Conservation (phyloP, 225 moss, liverwort and hornwort genomes). For the Marchantia polymorpha region DNA sequence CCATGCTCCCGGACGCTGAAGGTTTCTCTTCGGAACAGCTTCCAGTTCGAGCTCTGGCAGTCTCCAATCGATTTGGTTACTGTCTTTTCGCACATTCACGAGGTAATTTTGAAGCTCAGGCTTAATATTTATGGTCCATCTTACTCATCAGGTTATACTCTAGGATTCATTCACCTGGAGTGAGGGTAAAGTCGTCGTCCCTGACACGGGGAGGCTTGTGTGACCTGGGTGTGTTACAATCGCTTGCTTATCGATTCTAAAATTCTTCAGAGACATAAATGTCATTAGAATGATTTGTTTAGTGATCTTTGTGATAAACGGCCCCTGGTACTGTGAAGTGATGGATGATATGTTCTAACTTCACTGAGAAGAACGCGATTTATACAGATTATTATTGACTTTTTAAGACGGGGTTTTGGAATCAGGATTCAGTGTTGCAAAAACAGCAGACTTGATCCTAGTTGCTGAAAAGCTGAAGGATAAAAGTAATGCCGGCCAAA, state of each 20-base stretch:
- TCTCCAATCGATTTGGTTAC: constrained; percentile 83
- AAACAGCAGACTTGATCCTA: constrained; percentile 63
- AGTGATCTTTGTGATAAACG: not conserved
- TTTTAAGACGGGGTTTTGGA: not conserved
- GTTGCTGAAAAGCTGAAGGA: constrained; percentile 57
- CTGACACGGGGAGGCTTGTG: no score
- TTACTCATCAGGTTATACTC: not conserved
- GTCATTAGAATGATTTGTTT: no score
- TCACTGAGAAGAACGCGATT: not conserved
- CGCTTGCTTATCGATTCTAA: not conserved
- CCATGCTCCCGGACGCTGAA: constrained; percentile 42
- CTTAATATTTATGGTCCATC: not conserved
- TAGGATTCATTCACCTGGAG: not conserved
- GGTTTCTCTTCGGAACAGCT: constrained; percentile 37
- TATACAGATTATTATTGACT: not conserved
- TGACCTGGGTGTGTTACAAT: no score
- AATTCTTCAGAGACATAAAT: not conserved
- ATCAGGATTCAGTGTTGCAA: constrained; percentile 79
- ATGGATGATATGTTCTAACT: not conserved
- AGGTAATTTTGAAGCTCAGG: constrained; percentile 37
- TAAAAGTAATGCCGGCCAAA: constrained; percentile 33
- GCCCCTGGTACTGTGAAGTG: not conserved
- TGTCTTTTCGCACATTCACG: constrained; percentile 58
- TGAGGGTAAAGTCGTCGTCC: no score
- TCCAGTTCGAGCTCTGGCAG: constrained; percentile 64